These are phyloP conservation scores for Kodamaea fukazawae DNA, from an alignment of 805 yeast genomes.

Conservation along the genomic window DNA sequence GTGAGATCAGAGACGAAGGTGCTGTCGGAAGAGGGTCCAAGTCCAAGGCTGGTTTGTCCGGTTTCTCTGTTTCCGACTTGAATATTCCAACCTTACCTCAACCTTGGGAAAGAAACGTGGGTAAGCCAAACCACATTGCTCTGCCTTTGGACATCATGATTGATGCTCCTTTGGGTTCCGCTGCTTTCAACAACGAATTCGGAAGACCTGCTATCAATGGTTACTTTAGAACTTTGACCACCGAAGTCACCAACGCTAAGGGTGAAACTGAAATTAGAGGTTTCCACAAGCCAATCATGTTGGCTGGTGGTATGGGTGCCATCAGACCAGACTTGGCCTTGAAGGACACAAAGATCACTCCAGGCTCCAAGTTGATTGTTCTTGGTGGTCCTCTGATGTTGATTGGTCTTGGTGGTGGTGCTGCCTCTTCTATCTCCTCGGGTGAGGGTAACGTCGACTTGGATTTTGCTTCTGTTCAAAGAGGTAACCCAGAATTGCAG, in stretches of 20 bases:
- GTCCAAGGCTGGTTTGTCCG: conserved; percentile 93
- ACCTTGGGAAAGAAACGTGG: conserved; percentile 94
- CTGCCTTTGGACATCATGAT: conserved; percentile 91
- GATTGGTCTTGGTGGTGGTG: conserved; percentile 99
- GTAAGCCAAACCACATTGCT: conserved; percentile 91
- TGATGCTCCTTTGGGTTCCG: conserved; percentile 96
- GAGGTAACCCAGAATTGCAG: conserved; percentile 99
- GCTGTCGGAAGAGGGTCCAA: conserved; percentile 99
- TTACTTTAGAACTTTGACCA: conserved; percentile 91
- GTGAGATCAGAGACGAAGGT: conserved; percentile 99
- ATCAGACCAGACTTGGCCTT: conserved; percentile 90
- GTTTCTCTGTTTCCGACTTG: conserved; percentile 88
- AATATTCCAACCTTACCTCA: conserved; percentile 79
- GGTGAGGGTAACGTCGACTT: conserved; percentile 95
- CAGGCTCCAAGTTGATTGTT: conserved; percentile 88
- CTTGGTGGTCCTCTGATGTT: conserved; percentile 98
- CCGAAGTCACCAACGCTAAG: conserved; percentile 60
- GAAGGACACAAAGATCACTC: conserved; percentile 82
- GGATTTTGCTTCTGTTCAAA: conserved; percentile 98
- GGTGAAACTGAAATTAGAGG: conserved; percentile 82
- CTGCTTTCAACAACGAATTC: conserved; percentile 97
- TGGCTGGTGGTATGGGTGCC: conserved; percentile 99
- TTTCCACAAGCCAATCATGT: conserved; percentile 97
- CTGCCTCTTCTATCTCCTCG: conserved; percentile 94
- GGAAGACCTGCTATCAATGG: conserved; percentile 98